Conservation (phyloP, 208 protist genomes). For the Leishmania braziliensis region DNA sequence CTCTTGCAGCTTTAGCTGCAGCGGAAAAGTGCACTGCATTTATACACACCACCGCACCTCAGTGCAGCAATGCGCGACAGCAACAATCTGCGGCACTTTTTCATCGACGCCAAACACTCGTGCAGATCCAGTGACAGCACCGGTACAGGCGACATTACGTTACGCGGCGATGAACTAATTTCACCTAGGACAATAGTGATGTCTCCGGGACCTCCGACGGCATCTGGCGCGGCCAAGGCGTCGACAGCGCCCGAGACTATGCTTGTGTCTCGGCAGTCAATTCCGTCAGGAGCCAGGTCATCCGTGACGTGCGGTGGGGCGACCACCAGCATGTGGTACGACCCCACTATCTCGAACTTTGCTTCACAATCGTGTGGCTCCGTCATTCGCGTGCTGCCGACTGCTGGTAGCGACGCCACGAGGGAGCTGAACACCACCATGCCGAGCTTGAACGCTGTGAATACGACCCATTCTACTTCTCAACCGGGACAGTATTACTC, state of each 20-base stretch:
- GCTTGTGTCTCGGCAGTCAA: conserved; percentile 5
- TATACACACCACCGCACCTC: not conserved
- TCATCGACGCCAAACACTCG: conserved; percentile 16
- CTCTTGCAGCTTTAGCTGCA: not conserved
- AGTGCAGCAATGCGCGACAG: conserved; percentile 8
- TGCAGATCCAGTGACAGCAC: conserved; percentile 13
- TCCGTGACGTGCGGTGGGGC: not conserved
- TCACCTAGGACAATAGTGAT: conserved; percentile 8
- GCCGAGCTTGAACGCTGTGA: not conserved
- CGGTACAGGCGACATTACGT: conserved; percentile 3
- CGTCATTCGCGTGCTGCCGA: conserved; percentile 24
- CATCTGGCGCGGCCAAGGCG: conserved; percentile 9
- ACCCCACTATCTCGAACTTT: conserved; percentile 15
- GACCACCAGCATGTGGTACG: conserved; percentile 16
- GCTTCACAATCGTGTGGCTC: conserved; percentile 2
- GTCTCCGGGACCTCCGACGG: not conserved
- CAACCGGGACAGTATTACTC: conserved; percentile 11
- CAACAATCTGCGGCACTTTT: not conserved
- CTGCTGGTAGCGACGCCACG: not conserved
- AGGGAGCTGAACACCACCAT: not conserved
- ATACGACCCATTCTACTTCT: not conserved
- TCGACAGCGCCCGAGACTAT: conserved; percentile 6
- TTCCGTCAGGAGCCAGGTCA: not conserved
- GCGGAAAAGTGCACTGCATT: not conserved
- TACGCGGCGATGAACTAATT: conserved; percentile 3